phyloP scores from a whole-genome alignment of 345 rosid genomes.

The Eucalyptus leucophloia region DNA sequence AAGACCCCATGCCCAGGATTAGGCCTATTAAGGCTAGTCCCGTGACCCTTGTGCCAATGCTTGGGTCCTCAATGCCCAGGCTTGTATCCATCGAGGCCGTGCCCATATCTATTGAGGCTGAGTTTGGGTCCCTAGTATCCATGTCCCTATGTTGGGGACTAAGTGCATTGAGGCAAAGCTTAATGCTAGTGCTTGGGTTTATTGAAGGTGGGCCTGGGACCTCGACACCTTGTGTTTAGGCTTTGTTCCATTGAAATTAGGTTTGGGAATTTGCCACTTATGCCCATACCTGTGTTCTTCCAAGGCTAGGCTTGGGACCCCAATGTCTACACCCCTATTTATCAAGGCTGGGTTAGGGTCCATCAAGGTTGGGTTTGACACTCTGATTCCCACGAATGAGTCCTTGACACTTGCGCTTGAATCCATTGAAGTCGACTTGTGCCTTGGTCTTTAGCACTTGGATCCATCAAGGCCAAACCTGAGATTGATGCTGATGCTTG shows the following conservation, averaged over 20 bases:
- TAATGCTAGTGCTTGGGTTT: not conserved
- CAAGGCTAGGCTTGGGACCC: not conserved
- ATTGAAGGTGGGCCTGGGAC: fast-evolving
- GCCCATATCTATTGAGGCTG: fast-evolving
- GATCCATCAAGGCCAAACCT: fast-evolving
- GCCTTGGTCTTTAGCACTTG: not conserved
- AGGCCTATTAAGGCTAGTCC: fast-evolving
- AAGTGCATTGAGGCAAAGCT: not conserved
- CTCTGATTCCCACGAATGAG: fast-evolving
- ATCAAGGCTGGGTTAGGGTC: fast-evolving
- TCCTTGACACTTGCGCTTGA: fast-evolving
- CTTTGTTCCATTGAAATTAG: fast-evolving
- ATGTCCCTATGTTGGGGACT: fast-evolving
- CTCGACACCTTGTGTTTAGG: fast-evolving
- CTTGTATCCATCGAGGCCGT: fast-evolving
- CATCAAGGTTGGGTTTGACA: fast-evolving
- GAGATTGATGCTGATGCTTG: not conserved
- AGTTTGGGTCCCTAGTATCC: fast-evolving
- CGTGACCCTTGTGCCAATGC: fast-evolving
- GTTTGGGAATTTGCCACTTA: not conserved
- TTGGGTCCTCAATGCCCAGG: fast-evolving
- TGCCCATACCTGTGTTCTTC: fast-evolving
- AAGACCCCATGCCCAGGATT: fast-evolving
- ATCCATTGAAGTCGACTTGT: fast-evolving
- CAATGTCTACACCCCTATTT: fast-evolving